These are phyloP conservation scores for Andrographis paniculata DNA, from an alignment of 305 asterid species.

Conservation along the genomic window DNA sequence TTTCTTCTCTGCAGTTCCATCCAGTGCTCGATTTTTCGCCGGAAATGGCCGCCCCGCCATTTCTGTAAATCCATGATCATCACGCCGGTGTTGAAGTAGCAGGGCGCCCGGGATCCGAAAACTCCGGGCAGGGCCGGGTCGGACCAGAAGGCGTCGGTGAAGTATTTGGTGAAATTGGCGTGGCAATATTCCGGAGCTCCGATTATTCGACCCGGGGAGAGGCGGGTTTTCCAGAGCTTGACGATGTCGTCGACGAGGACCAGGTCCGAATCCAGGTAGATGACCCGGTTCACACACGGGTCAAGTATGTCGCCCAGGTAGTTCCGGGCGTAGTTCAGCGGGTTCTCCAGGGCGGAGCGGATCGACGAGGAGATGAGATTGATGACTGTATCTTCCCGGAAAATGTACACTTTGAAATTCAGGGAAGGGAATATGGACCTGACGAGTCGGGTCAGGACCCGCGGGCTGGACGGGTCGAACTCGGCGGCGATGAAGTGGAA, in stretches of 20 bases:
- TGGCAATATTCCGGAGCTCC: no score
- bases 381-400: conserved; percentile 9
- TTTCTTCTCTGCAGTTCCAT: conserved; percentile 5
- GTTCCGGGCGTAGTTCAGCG: conserved; percentile 10
- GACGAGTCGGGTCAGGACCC: conserved; percentile 2
- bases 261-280: conserved; percentile 6
- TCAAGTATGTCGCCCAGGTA: conserved; percentile 7
- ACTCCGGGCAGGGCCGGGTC: conserved; percentile 4
- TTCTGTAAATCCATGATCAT: conserved; percentile 4
- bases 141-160: conserved; percentile 10
- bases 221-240: neutral
- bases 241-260: conserved; percentile 8
- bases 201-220: neutral
- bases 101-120: conserved; percentile 1
- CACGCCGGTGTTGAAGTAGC: conserved; percentile 12
- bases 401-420: conserved; percentile 1
- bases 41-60: neutral
- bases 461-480: conserved; percentile 7
- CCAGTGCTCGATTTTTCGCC: conserved; percentile 1
- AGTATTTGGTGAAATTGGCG: conserved; percentile 8
- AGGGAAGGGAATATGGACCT: conserved; percentile 7
- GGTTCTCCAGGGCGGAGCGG: conserved; percentile 9
- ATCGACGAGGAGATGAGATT: conserved; percentile 8
- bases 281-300: conserved; percentile 1
- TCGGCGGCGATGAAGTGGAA: conserved; percentile 11